phyloP scores from a whole-genome alignment of 805 yeast genomes.

The Nakazawaea holstii region DNA sequence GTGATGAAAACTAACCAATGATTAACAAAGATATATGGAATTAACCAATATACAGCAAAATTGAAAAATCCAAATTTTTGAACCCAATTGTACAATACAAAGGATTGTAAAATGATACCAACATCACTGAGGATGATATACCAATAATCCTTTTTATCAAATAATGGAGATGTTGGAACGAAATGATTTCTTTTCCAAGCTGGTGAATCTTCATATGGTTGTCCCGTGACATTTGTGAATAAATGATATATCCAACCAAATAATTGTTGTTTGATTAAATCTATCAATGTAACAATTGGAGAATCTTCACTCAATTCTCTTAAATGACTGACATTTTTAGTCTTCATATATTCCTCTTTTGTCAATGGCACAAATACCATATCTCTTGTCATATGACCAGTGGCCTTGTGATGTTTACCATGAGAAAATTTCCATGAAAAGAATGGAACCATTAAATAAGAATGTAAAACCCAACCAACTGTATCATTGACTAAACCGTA shows the following conservation, averaged over 20 bases:
- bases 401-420: conserved; percentile 86
- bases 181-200: conserved; percentile 57
- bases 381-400: conserved; percentile 77
- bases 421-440: conserved; percentile 84
- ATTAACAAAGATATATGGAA: conserved; percentile 78
- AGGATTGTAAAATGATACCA: conserved; percentile 53
- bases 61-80: conserved; percentile 58
- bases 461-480: conserved; percentile 81
- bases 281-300: conserved; percentile 57
- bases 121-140: conserved; percentile 67
- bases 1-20: conserved; percentile 91
- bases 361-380: conserved; percentile 81
- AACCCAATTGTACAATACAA: conserved; percentile 55
- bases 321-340: conserved; percentile 30
- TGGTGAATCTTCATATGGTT: conserved; percentile 43
- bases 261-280: conserved; percentile 60
- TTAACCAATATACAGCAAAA: conserved; percentile 61
- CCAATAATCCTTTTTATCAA: conserved; percentile 69
- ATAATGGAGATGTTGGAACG: conserved; percentile 67
- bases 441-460: conserved; percentile 75
- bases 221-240: conserved; percentile 72
- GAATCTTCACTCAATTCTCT: conserved; percentile 67
- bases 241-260: conserved; percentile 75
- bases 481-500: conserved; percentile 68
- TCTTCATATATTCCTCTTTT: conserved; percentile 46